These are phyloP conservation scores for Zizania palustris DNA, from an alignment of 202 grass and related monocot genomes.

Conservation along the genomic window DNA sequence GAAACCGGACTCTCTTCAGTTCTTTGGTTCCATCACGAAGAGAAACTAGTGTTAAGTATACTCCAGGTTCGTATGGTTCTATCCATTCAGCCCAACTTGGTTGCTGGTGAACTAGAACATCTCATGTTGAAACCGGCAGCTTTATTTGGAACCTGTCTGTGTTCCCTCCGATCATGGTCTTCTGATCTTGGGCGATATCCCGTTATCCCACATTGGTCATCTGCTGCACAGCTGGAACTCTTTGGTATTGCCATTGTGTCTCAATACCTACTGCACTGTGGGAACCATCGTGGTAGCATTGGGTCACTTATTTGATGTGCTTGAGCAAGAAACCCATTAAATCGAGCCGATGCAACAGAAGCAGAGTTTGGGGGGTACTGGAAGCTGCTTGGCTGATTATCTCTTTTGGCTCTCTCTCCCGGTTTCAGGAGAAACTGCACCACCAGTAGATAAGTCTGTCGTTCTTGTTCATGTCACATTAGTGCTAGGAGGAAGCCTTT, in stretches of 20 bases:
- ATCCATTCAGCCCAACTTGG: conserved; percentile 88
- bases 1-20: conserved; percentile 92
- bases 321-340: conserved; percentile 39
- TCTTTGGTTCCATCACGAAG: conserved; percentile 87
- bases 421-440: conserved; percentile 37
- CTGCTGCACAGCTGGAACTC: conserved; percentile 50
- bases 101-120: conserved; percentile 49
- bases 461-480: conserved; percentile 45
- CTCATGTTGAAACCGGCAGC: conserved; percentile 44
- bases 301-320: conserved; percentile 36
- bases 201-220: conserved; percentile 28
- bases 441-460: conserved; percentile 36
- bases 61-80: conserved; percentile 92
- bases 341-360: conserved; percentile 31
- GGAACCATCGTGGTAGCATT: conserved; percentile 33
- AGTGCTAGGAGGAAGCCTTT: conserved; percentile 66
- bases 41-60: conserved; percentile 82
- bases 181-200: conserved; percentile 42
- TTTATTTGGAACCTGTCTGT: conserved; percentile 65
- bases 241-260: conserved; percentile 26
- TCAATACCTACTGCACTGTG: conserved; percentile 22
- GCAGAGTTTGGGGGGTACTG: conserved; percentile 27
- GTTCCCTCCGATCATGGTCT: conserved; percentile 61
- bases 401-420: conserved; percentile 41
- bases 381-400: conserved; percentile 37